Conservation (phyloP, 257 asterid species). For the Capsicum baccatum region DNA sequence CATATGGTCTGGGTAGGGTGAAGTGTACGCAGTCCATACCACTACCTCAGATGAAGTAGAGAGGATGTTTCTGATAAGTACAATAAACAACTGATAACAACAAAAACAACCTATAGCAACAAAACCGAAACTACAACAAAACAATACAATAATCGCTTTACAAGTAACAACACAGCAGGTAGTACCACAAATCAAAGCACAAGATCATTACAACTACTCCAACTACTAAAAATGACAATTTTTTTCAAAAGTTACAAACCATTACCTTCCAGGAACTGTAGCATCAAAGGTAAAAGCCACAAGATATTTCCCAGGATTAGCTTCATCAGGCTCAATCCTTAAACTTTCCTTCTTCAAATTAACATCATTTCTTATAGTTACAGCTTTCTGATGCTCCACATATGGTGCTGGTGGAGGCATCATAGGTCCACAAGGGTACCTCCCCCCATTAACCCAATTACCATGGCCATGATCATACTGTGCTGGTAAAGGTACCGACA, state of each 20-base stretch:
- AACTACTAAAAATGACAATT: neutral
- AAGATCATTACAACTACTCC: too few relatives aligned
- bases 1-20: constrained; percentile 48
- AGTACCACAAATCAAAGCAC: too few relatives aligned
- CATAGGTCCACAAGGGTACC: constrained; percentile 79
- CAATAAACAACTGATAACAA: too few relatives aligned
- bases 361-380: constrained; percentile 90
- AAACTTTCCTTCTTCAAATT: constrained; percentile 93
- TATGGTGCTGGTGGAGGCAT: constrained; percentile 64
- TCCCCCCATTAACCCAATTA: constrained; percentile 72
- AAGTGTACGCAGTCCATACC: too few relatives aligned
- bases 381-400: constrained; percentile 99
- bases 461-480: constrained; percentile 76
- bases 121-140: too few relatives aligned
- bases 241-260: neutral
- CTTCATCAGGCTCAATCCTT: constrained; percentile 86
- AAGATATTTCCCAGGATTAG: constrained; percentile 73
- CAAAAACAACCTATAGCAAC: too few relatives aligned
- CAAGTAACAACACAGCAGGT: too few relatives aligned
- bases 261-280: constrained; percentile 85
- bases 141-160: too few relatives aligned
- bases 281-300: constrained; percentile 95
- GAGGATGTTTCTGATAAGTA: too few relatives aligned
- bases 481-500: constrained; percentile 73
- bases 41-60: too few relatives aligned